Base-by-base conservation (phyloP, 768 basidiomycete species). In the Boletus reticulatus region DNA sequence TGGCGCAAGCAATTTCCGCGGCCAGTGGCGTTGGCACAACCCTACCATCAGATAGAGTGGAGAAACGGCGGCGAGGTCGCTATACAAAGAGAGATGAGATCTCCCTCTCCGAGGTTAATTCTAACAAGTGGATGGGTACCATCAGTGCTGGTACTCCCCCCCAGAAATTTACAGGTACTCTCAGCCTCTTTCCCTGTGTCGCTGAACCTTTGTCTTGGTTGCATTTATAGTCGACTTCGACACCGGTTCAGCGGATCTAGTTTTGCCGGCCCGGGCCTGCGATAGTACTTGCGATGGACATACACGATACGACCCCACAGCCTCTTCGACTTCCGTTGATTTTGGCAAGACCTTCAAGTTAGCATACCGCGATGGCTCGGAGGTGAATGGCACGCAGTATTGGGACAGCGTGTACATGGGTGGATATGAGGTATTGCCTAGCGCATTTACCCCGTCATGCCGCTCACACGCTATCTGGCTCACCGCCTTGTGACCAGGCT, bases 161-260 rank as follows among this genome's bases (percentile, higher is more conserved):
- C 6, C 63, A 67, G 56, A 60, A 55, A 14, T 81, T 76, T 61
- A 73, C 69, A 58, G 80, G 77, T 79, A 59, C 61, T 43, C 16
- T 48, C 4, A 7, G 8, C 9, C 16, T 24, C 29, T 54, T 48
- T 22, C 12, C 27, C 52, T n/a, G 27, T 32, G 34, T 41, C 44
- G 14, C n/a, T 50, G 36, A 41, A 52, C 20, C 9, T 34, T 39
- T 17, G 2, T 22, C 32, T 41, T 29, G 29, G 16, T 20, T n/a
- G 6, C 39, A 41, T 41, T 45, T 54, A n/a, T 53, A 78, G 79
- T 82, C 42, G 78, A 80, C 61, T 79, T 81, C 53, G 81, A 82
- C 60, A 82, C 80, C 17, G 79, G 82, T 27, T 81, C 79, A 42
- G 70, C 76, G 44, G 82, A 84, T 66, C 66, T 81, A 10, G 72